A percentile compares a stretch with the other conserved stretches of the same genome.
These are phyloP conservation scores for Rasamsonia emersonii DNA, from an alignment of 2,329 filamentous ascomycete genomes.

Conservation along the genomic window DNA sequence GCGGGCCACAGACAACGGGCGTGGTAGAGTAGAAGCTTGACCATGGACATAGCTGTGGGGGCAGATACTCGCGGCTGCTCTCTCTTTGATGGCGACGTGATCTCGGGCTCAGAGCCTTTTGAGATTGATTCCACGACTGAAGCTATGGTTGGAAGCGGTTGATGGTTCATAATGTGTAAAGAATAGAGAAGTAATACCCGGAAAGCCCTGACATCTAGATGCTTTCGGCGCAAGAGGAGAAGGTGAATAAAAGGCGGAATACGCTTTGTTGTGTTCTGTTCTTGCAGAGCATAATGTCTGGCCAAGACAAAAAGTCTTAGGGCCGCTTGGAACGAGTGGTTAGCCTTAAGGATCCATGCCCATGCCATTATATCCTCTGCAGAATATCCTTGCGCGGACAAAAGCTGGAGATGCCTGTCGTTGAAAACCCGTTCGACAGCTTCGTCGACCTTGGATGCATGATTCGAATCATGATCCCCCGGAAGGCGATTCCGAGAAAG, in stretches of 20 bases:
- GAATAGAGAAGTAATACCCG: slow-evolving; percentile 34
- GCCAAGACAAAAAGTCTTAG: slow-evolving; percentile 27
- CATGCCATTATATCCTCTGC: slow-evolving; percentile 35
- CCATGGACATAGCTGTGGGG: slow-evolving; percentile 30
- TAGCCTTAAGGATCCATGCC: slow-evolving; percentile 39
- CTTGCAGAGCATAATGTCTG: slow-evolving; percentile 11
- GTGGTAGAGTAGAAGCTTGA: slow-evolving; percentile 42
- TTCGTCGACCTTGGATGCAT: slow-evolving; percentile 13
- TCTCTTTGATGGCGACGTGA: slow-evolving; percentile 1
- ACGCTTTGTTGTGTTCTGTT: slow-evolving; percentile 6
- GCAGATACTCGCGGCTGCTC: slow-evolving; percentile 14
- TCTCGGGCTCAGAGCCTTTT: slow-evolving; percentile 4
- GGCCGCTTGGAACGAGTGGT: slow-evolving; percentile 25
- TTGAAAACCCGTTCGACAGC: slow-evolving; percentile 27
- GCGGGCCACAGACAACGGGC: slow-evolving; percentile 43
- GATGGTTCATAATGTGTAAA: slow-evolving; percentile 24
- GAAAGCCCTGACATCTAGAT: slow-evolving; percentile 34
- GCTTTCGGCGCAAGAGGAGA: slow-evolving; percentile 37
- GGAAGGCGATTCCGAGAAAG: slow-evolving; percentile 7
- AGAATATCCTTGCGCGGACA: slow-evolving; percentile 26
- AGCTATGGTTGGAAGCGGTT: slow-evolving; percentile 11
- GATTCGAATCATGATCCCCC: neutral
- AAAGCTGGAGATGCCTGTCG: slow-evolving; percentile 16
- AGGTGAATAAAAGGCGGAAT: slow-evolving; percentile 41
- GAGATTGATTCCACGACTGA: neutral